These are phyloP conservation scores for Mallotus nudiflorus DNA, from an alignment of 345 rosid genomes.

Conservation along the genomic window DNA sequence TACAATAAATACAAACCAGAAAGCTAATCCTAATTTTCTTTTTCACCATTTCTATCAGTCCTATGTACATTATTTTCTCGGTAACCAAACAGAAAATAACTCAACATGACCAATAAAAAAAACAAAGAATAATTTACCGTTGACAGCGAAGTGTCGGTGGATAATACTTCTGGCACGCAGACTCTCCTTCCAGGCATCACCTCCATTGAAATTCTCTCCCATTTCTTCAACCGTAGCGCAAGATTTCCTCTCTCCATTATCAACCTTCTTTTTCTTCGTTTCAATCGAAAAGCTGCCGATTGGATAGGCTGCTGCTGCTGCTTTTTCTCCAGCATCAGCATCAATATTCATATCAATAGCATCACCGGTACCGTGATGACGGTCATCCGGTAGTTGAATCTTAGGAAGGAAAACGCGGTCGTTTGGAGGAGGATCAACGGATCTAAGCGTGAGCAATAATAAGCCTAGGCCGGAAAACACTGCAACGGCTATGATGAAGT, in stretches of 20 bases:
- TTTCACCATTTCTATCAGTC: too few relatives aligned
- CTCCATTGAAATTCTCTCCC: slow-evolving; percentile 70
- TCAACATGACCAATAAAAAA: not conserved
- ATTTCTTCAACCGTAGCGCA: slow-evolving; percentile 96
- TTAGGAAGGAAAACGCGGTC: slow-evolving; percentile 12
- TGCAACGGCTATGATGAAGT: slow-evolving; percentile 36
- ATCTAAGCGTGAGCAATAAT: slow-evolving; percentile 49
- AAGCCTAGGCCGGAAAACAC: slow-evolving; percentile 51
- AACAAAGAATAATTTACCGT: slow-evolving; percentile 51
- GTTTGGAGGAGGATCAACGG: slow-evolving; percentile 51
- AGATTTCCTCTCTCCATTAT: slow-evolving; percentile 21
- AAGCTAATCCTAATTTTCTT: too few relatives aligned
- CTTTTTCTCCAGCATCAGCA: too few relatives aligned
- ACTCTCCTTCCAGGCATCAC: slow-evolving; percentile 54
- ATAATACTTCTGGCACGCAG: slow-evolving; percentile 61
- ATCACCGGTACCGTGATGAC: too few relatives aligned
- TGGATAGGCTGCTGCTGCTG: not conserved
- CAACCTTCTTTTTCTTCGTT: not conserved
- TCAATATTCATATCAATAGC: not conserved
- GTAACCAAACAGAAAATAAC: not conserved
- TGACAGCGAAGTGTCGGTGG: slow-evolving; percentile 51
- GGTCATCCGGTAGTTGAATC: not conserved
- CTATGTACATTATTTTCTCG: not conserved
- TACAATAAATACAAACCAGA: too few relatives aligned
- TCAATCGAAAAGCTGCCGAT: not conserved